These are phyloP conservation scores for Epithele typhae DNA, from an alignment of 768 basidiomycete species.

Conservation along the genomic window DNA sequence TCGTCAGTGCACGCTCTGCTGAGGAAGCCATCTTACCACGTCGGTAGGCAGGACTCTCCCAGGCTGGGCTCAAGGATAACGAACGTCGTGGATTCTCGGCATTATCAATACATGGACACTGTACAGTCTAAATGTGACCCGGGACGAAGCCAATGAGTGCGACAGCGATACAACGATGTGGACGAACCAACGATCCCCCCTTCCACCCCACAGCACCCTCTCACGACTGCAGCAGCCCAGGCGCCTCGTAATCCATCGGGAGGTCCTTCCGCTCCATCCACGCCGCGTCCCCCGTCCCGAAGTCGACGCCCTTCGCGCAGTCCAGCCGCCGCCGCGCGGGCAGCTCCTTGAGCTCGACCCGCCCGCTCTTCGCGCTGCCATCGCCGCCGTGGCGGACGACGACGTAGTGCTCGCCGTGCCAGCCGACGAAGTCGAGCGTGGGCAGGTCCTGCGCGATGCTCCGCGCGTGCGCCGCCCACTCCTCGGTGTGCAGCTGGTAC, in stretches of 20 bases:
- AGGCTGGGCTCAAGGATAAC: too few relatives aligned
- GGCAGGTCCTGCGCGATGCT: constrained; percentile 47
- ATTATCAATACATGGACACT: too few relatives aligned
- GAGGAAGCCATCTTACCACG: too few relatives aligned
- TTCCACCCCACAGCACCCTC: too few relatives aligned
- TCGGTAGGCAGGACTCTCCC: too few relatives aligned
- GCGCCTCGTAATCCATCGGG: constrained; percentile 72
- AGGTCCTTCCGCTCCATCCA: constrained; percentile 73
- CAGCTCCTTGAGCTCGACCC: constrained; percentile 53
- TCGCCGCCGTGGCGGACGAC: constrained; percentile 37
- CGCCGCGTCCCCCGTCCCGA: constrained; percentile 56
- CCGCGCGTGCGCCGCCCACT: constrained; percentile 48
- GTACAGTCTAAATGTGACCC: too few relatives aligned
- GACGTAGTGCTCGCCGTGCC: constrained; percentile 70
- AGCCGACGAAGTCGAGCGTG: constrained; percentile 63
- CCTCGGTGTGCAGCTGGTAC: constrained; percentile 50
- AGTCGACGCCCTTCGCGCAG: constrained; percentile 62
- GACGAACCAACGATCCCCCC: background rate
- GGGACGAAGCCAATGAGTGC: too few relatives aligned
- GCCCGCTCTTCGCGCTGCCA: constrained; percentile 3
- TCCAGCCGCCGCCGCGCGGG: constrained; percentile 53
- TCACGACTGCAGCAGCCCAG: constrained; percentile 35
- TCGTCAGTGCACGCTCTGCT: too few relatives aligned
- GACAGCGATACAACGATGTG: background rate
- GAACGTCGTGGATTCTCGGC: too few relatives aligned